Percentiles rank a stretch among this genome's conserved stretches.
phyloP scores from a whole-genome alignment of 768 basidiomycete species.

The Antrodiella citrinella region DNA sequence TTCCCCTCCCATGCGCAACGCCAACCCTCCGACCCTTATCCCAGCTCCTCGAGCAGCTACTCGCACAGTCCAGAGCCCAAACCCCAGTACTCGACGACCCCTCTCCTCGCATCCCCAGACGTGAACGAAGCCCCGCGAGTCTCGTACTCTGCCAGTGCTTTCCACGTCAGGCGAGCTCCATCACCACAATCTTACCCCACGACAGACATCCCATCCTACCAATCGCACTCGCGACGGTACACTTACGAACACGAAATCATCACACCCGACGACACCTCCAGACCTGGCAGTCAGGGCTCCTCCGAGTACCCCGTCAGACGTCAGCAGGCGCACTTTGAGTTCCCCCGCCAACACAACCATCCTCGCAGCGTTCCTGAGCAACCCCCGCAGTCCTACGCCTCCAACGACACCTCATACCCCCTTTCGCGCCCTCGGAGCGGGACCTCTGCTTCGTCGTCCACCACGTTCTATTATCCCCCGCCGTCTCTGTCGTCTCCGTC shows the following conservation, averaged over 20 bases:
- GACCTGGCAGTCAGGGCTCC: neutral
- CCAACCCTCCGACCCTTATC: neutral
- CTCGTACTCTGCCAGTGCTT: neutral
- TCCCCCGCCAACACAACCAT: neutral
- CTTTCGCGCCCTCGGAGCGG: conserved; percentile 4
- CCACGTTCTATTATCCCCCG: conserved; percentile 2
- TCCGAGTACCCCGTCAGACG: neutral
- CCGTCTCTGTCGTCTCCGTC: neutral
- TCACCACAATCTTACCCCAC: neutral
- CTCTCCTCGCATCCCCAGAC: no score
- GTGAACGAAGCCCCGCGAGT: no score
- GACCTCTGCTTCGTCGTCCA: neutral
- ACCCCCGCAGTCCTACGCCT: neutral
- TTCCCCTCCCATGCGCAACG: neutral
- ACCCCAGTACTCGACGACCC: no score
- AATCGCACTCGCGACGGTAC: neutral
- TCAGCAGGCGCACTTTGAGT: neutral
- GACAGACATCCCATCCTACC: neutral
- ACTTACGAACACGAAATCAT: conserved; percentile 3
- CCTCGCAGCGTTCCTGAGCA: neutral
- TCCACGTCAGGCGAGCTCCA: neutral
- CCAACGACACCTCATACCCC: neutral
- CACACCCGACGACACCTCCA: conserved; percentile 9
- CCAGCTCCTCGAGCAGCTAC: conserved; percentile 1
- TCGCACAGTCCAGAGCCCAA: neutral